Evolutionary conservation across 2,329 filamentous ascomycete species (phyloP).

Genomic region (Verticillium longisporum): DNA sequence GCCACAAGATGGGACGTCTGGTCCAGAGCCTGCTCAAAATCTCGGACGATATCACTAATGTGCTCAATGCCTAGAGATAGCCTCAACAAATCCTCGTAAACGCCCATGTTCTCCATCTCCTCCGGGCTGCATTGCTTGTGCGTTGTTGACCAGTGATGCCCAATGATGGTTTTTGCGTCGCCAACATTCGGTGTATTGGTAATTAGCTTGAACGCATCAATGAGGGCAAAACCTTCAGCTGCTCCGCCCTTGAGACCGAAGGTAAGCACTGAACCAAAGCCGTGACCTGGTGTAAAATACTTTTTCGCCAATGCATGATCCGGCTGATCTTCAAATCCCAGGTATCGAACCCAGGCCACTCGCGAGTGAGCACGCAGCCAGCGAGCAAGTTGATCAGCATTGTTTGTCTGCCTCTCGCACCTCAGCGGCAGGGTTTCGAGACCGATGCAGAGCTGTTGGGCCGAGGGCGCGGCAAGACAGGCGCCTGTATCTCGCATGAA

Average conservation of each 20-base stretch:
- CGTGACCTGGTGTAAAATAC: slow-evolving; percentile 64
- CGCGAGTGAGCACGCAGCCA: slow-evolving; percentile 80
- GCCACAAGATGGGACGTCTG: neutral
- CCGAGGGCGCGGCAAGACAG: slow-evolving; percentile 79
- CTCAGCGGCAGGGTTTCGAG: slow-evolving; percentile 85
- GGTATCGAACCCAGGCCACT: slow-evolving; percentile 92
- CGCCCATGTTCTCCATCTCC: slow-evolving; percentile 74
- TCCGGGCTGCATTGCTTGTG: slow-evolving; percentile 84
- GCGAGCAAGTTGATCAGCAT: slow-evolving; percentile 70
- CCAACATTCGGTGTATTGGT: slow-evolving; percentile 97
- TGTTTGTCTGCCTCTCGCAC: slow-evolving; percentile 78
- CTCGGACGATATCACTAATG: slow-evolving; percentile 93
- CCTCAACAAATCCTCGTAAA: slow-evolving; percentile 85
- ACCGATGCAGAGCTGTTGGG: slow-evolving; percentile 85
- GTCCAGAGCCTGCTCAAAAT: slow-evolving; percentile 87
- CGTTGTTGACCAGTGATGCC: slow-evolving; percentile 78
- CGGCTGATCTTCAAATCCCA: slow-evolving; percentile 74
- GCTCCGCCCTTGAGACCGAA: slow-evolving; percentile 90
- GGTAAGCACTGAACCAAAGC: slow-evolving; percentile 84
- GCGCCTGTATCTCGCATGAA: slow-evolving; percentile 79
- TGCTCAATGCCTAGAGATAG: slow-evolving; percentile 95
- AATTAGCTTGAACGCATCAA: slow-evolving; percentile 91
- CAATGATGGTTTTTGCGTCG: slow-evolving; percentile 71
- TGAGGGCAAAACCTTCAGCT: slow-evolving; percentile 73
- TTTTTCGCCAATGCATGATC: slow-evolving; percentile 77